phyloP scores from a whole-genome alignment of 1,139 yeast genomes.

The Kurtzmaniella quercitrusa region DNA sequence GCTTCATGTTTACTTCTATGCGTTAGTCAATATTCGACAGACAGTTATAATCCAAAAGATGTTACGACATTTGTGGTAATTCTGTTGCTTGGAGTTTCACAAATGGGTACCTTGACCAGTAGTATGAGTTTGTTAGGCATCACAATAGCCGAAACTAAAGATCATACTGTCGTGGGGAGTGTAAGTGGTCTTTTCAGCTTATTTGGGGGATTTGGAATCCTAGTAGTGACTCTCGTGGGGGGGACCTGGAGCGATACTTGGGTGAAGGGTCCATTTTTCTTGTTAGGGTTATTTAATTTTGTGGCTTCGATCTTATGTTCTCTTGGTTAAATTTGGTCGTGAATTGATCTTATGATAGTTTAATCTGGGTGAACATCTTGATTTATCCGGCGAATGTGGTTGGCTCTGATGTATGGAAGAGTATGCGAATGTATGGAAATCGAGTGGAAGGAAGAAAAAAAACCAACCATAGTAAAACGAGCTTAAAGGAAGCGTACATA shows the following conservation, averaged over 20 bases:
- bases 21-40: slow-evolving; percentile 7
- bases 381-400: too few species aligned
- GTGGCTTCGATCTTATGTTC: slow-evolving; percentile 11
- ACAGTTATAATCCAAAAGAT: slow-evolving; percentile 32
- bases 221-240: slow-evolving; percentile 56
- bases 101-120: slow-evolving; percentile 57
- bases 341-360: too few species aligned
- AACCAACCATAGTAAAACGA: too few species aligned
- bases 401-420: too few species aligned
- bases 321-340: neutral
- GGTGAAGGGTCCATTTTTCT: slow-evolving; percentile 56
- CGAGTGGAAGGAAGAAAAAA: too few species aligned
- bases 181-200: slow-evolving; percentile 66
- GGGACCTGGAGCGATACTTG: slow-evolving; percentile 57
- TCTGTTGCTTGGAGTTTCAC: slow-evolving; percentile 35
- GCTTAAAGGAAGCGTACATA: too few species aligned
- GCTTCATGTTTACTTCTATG: slow-evolving; percentile 32
- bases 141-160: slow-evolving; percentile 18
- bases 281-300: slow-evolving; percentile 45
- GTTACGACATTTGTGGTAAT: slow-evolving; percentile 27
- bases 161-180: slow-evolving; percentile 45
- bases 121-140: slow-evolving; percentile 40
- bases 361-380: too few species aligned
- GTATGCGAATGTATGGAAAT: too few species aligned
- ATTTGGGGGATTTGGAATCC: slow-evolving; percentile 67